Evolutionary conservation across 176 grass and related monocot genomes (phyloP).

Genomic region (Cenchrus fungigraminus): DNA sequence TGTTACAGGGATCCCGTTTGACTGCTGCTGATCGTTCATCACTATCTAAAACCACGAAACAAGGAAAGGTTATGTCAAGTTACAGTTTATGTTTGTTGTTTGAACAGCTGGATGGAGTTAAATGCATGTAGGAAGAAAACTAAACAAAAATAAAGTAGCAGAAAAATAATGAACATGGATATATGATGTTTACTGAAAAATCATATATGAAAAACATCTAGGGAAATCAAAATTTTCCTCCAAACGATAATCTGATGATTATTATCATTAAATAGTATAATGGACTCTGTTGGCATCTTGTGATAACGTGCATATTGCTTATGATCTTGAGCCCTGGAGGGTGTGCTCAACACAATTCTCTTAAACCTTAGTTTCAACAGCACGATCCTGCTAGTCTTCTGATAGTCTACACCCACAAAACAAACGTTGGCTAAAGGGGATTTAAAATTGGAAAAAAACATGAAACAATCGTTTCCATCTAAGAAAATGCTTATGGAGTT

Average conservation of each 20-base stretch:
- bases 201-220: background rate
- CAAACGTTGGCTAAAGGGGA: background rate
- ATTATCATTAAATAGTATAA: background rate
- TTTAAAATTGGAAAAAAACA: slow-evolving; percentile 23
- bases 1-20: slow-evolving; percentile 93
- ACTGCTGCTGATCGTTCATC: slow-evolving; percentile 94
- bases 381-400: background rate
- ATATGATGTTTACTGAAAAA: background rate
- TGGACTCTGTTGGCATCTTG: background rate
- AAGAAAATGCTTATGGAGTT: background rate
- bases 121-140: slow-evolving; percentile 29
- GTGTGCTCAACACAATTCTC: background rate
- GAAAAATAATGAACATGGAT: background rate
- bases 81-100: slow-evolving; percentile 4
- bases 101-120: slow-evolving; percentile 8
- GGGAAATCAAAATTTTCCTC: background rate
- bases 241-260: slow-evolving; percentile 5
- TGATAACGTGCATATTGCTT: slow-evolving; percentile 2
- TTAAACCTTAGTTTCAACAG: background rate
- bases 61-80: background rate
- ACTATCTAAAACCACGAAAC: slow-evolving; percentile 70
- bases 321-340: background rate
- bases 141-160: background rate
- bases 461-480: background rate
- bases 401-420: background rate